phyloP scores from a whole-genome alignment of 2,329 filamentous ascomycete genomes.

The Lachnellula arida region DNA sequence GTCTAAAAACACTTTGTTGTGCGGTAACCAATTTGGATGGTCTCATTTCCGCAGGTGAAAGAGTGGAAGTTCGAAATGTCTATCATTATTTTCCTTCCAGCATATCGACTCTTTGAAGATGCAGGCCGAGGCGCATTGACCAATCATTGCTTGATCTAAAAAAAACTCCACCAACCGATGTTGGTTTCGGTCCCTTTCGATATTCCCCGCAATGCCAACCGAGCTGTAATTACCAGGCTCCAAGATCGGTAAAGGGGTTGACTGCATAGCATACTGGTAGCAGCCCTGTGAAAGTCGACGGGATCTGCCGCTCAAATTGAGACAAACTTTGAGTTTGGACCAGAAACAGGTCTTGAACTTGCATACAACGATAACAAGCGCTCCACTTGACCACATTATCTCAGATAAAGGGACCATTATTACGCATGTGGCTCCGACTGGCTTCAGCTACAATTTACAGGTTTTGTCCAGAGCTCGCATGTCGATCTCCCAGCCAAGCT shows the following conservation, averaged over 20 bases:
- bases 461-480: not conserved
- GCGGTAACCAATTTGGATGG: too few species aligned
- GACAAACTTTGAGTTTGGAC: too few species aligned
- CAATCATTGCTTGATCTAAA: not conserved
- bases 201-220: not conserved
- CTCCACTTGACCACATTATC: not conserved
- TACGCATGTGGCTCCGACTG: constrained; percentile 1
- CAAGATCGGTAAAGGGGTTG: not conserved
- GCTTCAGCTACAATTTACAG: not conserved
- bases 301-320: too few species aligned
- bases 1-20: too few species aligned
- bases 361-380: not conserved
- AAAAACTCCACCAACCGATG: not conserved
- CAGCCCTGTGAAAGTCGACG: not conserved
- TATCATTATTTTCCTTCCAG: not conserved
- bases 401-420: not conserved
- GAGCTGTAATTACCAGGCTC: not conserved
- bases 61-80: not conserved
- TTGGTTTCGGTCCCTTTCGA: not conserved
- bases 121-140: not conserved
- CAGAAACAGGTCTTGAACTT: not conserved
- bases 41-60: too few species aligned
- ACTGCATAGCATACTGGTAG: too few species aligned
- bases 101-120: not conserved
- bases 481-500: constrained; percentile 46